Percentiles rank a stretch among this genome's conserved stretches.
Evolutionary conservation across 169 alveolate genomes (phyloP).

Genomic region (Plasmodium vivax): DNA sequence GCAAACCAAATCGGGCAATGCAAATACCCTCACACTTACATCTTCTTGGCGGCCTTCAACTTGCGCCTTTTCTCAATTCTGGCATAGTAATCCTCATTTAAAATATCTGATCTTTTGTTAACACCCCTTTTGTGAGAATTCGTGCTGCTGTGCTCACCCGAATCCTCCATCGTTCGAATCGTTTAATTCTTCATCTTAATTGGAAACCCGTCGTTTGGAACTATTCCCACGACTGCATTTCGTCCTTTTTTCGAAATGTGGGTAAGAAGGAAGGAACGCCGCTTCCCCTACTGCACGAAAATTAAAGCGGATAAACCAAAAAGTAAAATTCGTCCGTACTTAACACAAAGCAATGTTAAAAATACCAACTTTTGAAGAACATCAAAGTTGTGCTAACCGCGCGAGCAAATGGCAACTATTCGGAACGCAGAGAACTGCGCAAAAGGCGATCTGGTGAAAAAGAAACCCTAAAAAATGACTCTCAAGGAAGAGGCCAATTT

Average conservation of each 20-base stretch:
- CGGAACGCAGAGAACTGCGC: neutral
- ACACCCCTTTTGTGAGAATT: neutral
- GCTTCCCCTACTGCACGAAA: neutral
- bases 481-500: neutral
- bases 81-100: constrained; percentile 65
- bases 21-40: constrained; percentile 20
- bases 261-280: neutral
- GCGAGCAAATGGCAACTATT: neutral
- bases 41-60: constrained; percentile 49
- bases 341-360: neutral
- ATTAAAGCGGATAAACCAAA: neutral
- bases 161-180: constrained; percentile 21
- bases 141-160: neutral
- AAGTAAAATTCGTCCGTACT: neutral
- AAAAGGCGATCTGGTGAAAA: neutral
- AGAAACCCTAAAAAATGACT: neutral
- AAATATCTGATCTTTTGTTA: constrained; percentile 52
- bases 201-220: neutral
- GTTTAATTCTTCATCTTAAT: neutral
- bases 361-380: neutral
- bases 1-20: neutral
- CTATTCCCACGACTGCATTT: neutral
- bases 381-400: neutral
- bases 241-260: neutral
- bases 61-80: constrained; percentile 58